Conservation (phyloP, 2,329 filamentous ascomycete genomes). For the Botrytis medusae region DNA sequence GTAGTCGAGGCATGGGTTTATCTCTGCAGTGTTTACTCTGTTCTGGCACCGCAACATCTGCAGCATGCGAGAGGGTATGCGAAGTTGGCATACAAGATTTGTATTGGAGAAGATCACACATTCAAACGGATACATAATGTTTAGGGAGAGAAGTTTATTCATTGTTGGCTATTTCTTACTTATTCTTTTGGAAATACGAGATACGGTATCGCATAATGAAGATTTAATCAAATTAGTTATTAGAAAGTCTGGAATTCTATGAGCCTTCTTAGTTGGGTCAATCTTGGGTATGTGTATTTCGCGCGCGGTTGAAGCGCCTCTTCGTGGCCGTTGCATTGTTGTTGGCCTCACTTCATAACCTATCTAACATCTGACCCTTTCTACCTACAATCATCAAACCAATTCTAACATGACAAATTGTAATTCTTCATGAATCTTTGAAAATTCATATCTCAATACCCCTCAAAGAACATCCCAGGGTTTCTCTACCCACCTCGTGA, state of each 20-base stretch:
- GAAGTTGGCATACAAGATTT: slow-evolving; percentile 23
- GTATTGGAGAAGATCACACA: slow-evolving; percentile 26
- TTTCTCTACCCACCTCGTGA: neutral
- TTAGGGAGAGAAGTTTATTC: neutral
- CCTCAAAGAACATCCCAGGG: neutral
- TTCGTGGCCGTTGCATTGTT: neutral
- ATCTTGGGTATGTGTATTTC: neutral
- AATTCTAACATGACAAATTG: neutral
- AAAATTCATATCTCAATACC: neutral
- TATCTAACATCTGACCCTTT: neutral
- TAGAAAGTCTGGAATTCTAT: too few relatives aligned
- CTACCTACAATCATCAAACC: neutral
- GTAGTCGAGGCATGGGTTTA: slow-evolving; percentile 19
- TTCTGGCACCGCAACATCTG: slow-evolving; percentile 16
- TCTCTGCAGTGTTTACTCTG: slow-evolving; percentile 22
- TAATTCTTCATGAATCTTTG: neutral
- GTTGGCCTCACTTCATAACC: neutral
- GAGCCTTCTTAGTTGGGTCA: neutral
- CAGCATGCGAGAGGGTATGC: slow-evolving; percentile 10
- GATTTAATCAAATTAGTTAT: neutral
- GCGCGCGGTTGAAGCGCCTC: neutral
- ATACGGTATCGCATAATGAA: too few relatives aligned
- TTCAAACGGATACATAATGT: slow-evolving; percentile 22
- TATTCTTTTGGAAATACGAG: too few relatives aligned
- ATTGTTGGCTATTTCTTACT: too few relatives aligned